phyloP scores from a whole-genome alignment of 495 filamentous ascomycete genomes.

The Talaromyces nanjingensis region DNA sequence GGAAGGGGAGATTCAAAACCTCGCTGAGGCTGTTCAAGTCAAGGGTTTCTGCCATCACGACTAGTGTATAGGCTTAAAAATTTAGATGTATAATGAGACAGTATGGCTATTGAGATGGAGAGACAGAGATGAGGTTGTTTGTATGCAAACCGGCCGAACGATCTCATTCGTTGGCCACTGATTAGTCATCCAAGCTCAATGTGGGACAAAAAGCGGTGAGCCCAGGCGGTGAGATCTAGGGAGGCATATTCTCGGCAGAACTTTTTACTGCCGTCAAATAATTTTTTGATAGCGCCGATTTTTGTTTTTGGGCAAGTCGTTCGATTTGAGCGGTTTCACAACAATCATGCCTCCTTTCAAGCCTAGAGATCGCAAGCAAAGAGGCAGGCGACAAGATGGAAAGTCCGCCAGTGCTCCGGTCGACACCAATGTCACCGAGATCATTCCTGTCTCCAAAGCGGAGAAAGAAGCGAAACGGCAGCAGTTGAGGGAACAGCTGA shows the following conservation, averaged over 20 bases:
- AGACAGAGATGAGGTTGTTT: background rate
- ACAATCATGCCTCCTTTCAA: constrained; percentile 68
- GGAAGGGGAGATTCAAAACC: constrained; percentile 53
- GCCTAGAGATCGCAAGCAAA: constrained; percentile 74
- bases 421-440: constrained; percentile 68
- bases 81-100: background rate
- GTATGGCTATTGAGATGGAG: background rate
- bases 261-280: constrained; percentile 2
- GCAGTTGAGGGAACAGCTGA: constrained; percentile 58
- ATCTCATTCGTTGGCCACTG: background rate
- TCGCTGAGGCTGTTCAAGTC: constrained; percentile 26
- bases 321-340: background rate
- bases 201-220: constrained; percentile 7
- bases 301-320: background rate
- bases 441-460: constrained; percentile 56
- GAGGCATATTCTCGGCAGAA: constrained; percentile 3
- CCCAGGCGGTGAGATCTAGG: background rate
- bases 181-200: background rate
- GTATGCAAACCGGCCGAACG: background rate
- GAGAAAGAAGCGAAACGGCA: constrained; percentile 64
- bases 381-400: constrained; percentile 30
- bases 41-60: constrained; percentile 25
- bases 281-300: constrained; percentile 6
- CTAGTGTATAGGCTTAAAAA: background rate
- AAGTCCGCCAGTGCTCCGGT: constrained; percentile 26